Percentiles rank a stretch among this genome's conserved stretches.
Evolutionary conservation across 1,284 basidiomycete genomes (phyloP).

Genomic region (Phellopilus nigrolimitatus): DNA sequence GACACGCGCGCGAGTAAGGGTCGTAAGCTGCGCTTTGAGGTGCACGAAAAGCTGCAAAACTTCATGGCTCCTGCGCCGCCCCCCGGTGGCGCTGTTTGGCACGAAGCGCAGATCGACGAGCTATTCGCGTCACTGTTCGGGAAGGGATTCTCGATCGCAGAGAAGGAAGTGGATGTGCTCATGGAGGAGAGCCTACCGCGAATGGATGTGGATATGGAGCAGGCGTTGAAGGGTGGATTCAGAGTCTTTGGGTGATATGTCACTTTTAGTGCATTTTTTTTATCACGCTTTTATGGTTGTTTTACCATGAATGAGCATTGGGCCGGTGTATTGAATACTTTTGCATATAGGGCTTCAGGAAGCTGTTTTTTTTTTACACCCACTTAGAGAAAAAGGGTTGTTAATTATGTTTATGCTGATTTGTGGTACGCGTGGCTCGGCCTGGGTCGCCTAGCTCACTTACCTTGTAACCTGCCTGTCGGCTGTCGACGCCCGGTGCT

Average conservation of each 20-base stretch:
- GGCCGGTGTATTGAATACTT: too few species aligned
- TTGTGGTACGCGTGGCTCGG: too few species aligned
- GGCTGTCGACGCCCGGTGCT: too few species aligned
- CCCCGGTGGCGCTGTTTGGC: slow-evolving; percentile 52
- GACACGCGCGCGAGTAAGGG: slow-evolving; percentile 95
- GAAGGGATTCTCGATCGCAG: slow-evolving; percentile 47
- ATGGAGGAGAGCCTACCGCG: slow-evolving; percentile 24
- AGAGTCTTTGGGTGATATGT: slow-evolving; percentile 55
- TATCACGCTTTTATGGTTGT: too few species aligned
- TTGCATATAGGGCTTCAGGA: too few species aligned
- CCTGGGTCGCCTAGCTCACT: too few species aligned
- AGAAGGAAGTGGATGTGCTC: slow-evolving; percentile 22
- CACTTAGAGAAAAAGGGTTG: too few species aligned
- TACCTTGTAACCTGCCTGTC: too few species aligned
- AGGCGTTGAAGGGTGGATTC: slow-evolving; percentile 41
- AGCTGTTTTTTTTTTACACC: too few species aligned
- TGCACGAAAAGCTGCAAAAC: slow-evolving; percentile 90
- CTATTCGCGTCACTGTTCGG: slow-evolving; percentile 84
- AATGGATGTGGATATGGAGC: slow-evolving; percentile 28
- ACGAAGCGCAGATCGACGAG: slow-evolving; percentile 91
- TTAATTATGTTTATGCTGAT: too few species aligned
- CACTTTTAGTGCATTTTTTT: too few species aligned
- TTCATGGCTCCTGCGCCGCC: slow-evolving; percentile 88
- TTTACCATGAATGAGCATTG: too few species aligned
- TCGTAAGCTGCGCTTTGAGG: slow-evolving; percentile 80